A percentile compares a stretch with the other conserved stretches of the same genome.
Conservation (phyloP, 2,329 filamentous ascomycete genomes). For the Hymenoscyphus albidus region DNA sequence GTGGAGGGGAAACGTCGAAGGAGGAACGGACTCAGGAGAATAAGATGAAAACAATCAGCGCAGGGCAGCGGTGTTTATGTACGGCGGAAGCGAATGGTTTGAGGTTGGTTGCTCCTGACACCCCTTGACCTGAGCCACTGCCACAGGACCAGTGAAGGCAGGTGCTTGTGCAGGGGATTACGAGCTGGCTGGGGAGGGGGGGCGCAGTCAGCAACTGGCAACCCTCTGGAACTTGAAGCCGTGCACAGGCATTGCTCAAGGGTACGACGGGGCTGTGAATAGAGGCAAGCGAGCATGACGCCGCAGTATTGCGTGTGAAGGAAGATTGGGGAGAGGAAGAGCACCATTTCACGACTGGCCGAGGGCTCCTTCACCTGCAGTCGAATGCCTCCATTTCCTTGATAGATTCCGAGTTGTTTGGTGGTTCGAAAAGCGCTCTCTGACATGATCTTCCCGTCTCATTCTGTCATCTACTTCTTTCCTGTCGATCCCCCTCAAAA, state of each 20-base stretch:
- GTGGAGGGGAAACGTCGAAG: background rate
- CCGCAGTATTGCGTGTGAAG: background rate
- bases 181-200: background rate
- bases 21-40: background rate
- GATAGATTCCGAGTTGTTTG: too few relatives aligned
- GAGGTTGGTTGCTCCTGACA: background rate
- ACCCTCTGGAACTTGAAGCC: background rate
- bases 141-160: too few relatives aligned
- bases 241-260: background rate
- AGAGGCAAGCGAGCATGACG: background rate
- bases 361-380: background rate
- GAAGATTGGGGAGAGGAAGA: background rate
- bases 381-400: background rate
- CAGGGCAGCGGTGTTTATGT: constrained; percentile 1
- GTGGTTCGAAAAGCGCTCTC: too few relatives aligned
- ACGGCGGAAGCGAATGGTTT: background rate
- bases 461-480: background rate
- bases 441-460: background rate
- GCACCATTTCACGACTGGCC: background rate
- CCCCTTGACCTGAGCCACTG: too few relatives aligned
- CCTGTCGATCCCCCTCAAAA: background rate
- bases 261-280: background rate
- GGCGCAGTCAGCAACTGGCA: background rate
- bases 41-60: too few relatives aligned
- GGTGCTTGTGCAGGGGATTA: background rate